Conservation (phyloP, 2,329 filamentous ascomycete species). For the Calonectria pteridis region DNA sequence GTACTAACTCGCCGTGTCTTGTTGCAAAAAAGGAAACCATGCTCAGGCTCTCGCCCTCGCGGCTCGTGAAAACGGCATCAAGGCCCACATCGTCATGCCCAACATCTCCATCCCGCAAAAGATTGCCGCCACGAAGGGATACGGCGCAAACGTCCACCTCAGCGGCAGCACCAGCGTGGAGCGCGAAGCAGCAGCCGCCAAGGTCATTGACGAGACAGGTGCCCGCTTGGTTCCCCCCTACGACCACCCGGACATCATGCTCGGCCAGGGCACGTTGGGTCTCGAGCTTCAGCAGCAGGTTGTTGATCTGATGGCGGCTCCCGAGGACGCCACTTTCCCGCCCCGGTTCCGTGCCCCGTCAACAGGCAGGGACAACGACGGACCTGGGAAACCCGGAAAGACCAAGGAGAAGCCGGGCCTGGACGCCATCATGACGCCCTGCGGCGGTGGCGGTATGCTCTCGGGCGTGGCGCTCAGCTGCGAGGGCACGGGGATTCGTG, state of each 20-base stretch:
- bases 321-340: conserved; percentile 31
- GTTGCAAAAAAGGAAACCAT: conserved; percentile 80
- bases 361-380: conserved; percentile 37
- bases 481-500: conserved; percentile 76
- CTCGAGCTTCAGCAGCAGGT: conserved; percentile 86
- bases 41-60: conserved; percentile 93
- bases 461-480: conserved; percentile 84
- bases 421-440: conserved; percentile 83
- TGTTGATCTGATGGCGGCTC: conserved; percentile 59
- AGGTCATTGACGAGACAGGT: conserved; percentile 77
- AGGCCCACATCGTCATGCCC: conserved; percentile 94
- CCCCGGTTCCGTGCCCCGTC: conserved; percentile 33
- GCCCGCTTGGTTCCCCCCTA: conserved; percentile 90
- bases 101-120: conserved; percentile 86
- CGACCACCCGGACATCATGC: conserved; percentile 90
- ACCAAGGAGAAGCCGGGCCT: conserved; percentile 54
- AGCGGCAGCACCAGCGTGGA: conserved; percentile 84
- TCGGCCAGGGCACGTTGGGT: conserved; percentile 92
- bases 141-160: conserved; percentile 84
- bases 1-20: conserved; percentile 7
- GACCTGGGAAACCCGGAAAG: conserved; percentile 15
- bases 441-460: conserved; percentile 90
- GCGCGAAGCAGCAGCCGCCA: conserved; percentile 80
- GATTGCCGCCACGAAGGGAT: conserved; percentile 82
- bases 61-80: conserved; percentile 78